These are phyloP conservation scores for Cercospora citrullina DNA, from an alignment of 2,329 filamentous ascomycete genomes.

Conservation along the genomic window DNA sequence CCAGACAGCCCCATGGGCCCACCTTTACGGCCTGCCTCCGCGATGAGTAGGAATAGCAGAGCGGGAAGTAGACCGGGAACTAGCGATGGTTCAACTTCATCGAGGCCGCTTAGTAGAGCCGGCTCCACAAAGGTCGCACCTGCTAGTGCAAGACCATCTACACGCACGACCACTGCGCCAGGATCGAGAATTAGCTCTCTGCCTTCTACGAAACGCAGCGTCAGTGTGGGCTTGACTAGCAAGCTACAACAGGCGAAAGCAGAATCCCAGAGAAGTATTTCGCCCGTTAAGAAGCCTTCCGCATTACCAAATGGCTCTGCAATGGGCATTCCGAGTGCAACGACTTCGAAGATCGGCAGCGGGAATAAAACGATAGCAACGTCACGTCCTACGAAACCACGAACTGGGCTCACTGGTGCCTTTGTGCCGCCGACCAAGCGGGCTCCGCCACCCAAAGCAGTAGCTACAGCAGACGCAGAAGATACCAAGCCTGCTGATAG, in stretches of 20 bases:
- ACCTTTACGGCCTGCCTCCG: slow-evolving; percentile 63
- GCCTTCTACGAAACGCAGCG: slow-evolving; percentile 32
- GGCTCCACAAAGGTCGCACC: slow-evolving; percentile 40
- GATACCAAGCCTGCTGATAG: slow-evolving; percentile 10
- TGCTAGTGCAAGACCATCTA: slow-evolving; percentile 38
- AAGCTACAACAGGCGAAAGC: slow-evolving; percentile 28
- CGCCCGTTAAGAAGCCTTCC: slow-evolving; percentile 23
- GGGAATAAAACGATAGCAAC: slow-evolving; percentile 40
- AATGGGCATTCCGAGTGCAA: slow-evolving; percentile 7
- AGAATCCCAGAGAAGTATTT: slow-evolving; percentile 16
- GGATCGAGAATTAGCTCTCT: slow-evolving; percentile 30
- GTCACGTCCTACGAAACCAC: slow-evolving; percentile 35
- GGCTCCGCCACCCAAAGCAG: slow-evolving; percentile 4
- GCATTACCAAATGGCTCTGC: slow-evolving; percentile 13
- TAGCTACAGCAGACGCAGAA: background rate
- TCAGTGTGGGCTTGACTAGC: slow-evolving; percentile 31
- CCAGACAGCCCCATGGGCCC: slow-evolving; percentile 60
- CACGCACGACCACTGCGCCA: slow-evolving; percentile 15
- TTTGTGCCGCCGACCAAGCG: slow-evolving; percentile 34
- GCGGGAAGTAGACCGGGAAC: slow-evolving; percentile 52
- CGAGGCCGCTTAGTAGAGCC: slow-evolving; percentile 30
- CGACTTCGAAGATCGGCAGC: background rate
- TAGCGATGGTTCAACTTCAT: slow-evolving; percentile 42
- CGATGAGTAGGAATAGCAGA: slow-evolving; percentile 53
- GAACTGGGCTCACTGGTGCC: slow-evolving; percentile 37